Evolutionary conservation across 1,284 basidiomycete genomes (phyloP), one percentile per base, ranked within the genome.

Genomic region (Marasmius oreades): DNA sequence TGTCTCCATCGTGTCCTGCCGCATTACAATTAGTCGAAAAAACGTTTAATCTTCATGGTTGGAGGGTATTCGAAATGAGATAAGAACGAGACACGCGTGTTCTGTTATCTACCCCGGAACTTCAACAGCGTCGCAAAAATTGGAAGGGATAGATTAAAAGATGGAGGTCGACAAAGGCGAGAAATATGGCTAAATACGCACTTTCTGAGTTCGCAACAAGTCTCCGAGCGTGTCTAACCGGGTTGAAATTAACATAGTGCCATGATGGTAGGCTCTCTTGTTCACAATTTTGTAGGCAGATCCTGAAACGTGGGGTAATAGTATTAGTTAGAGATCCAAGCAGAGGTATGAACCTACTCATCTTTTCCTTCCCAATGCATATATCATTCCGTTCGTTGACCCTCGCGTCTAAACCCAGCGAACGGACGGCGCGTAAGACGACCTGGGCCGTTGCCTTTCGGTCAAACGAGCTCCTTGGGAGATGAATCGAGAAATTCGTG

Each of bases 241-340:
- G 4, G 93, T 91, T 12, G 91, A 88, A 28, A 99, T 90, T 26
- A 99, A 82, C 96, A 99, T 98, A n/a, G 96, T 99, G 0, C 97
- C 97, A 67, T 99, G 97, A 67, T 99, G 96, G 72, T 98, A 99
- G 1, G 95, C 94, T 16, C 97, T 78, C 59, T 86, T 85, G 62
- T 86, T 91, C 39, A 92, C 90, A 58, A 99, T 91, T 75, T 98
- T 98, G 77, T 98, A 99, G 6, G 97, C 97, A 14, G 94, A 98
- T 34, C 97, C 97, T 48, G 96, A 98, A 54, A 99, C 87, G 90
- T 99, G 68, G 61, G 61, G 53, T 53, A 58, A 33, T 46, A 26
- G 34, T 28, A n/a, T 42, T 56, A 52, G 23, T 31, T 54, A 42
- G 44, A 55, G 54, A 47, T 12, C 37, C 31, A 33, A 18, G 42